A percentile compares a stretch with the other conserved stretches of the same genome.
phyloP scores from a whole-genome alignment of 2,329 filamentous ascomycete species.

The Claviceps paspali region DNA sequence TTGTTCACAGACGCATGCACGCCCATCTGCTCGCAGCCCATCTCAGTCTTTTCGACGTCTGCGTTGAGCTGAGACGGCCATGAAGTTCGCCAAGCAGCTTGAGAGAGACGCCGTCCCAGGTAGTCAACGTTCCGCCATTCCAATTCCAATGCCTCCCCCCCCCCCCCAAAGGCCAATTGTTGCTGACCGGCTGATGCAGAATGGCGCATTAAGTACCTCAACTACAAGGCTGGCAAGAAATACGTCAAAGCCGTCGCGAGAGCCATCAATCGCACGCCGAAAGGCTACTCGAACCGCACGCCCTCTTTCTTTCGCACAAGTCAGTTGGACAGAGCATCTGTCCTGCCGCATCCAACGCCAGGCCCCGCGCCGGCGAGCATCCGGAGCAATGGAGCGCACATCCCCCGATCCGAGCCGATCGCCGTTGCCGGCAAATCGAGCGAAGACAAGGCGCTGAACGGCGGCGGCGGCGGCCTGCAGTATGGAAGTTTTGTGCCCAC shows the following conservation, averaged over 20 bases:
- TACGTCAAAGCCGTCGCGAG: slow-evolving; percentile 70
- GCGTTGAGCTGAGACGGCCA: slow-evolving; percentile 6
- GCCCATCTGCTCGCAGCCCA: slow-evolving; percentile 1
- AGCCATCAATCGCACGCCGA: slow-evolving; percentile 49
- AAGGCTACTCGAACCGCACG: slow-evolving; percentile 18
- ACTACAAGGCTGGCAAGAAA: slow-evolving; percentile 95
- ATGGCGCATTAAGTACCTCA: slow-evolving; percentile 86
- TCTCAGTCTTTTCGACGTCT: slow-evolving; percentile 2
- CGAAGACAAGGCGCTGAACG: slow-evolving; percentile 8
- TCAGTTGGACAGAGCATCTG: slow-evolving; percentile 3
- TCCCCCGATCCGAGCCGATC: slow-evolving; percentile 2
- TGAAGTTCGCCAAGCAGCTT: slow-evolving; percentile 10
- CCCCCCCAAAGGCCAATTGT: no score
- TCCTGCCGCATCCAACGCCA: not conserved
- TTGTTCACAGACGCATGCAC: not conserved
- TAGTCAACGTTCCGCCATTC: slow-evolving; percentile 14
- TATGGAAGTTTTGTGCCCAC: slow-evolving; percentile 39
- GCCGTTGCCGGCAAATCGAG: not conserved
- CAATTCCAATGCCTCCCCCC: no score
- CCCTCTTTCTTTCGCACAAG: slow-evolving; percentile 16
- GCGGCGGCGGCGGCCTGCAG: slow-evolving; percentile 22
- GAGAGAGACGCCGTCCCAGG: slow-evolving; percentile 52
- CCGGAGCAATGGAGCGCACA: not conserved
- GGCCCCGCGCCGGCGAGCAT: not conserved
- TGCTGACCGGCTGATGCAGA: slow-evolving; percentile 29